Evolutionary conservation across 306 rosid species (phyloP), one percentile per base, ranked within the genome.

Genomic region (Argentina anserina): DNA sequence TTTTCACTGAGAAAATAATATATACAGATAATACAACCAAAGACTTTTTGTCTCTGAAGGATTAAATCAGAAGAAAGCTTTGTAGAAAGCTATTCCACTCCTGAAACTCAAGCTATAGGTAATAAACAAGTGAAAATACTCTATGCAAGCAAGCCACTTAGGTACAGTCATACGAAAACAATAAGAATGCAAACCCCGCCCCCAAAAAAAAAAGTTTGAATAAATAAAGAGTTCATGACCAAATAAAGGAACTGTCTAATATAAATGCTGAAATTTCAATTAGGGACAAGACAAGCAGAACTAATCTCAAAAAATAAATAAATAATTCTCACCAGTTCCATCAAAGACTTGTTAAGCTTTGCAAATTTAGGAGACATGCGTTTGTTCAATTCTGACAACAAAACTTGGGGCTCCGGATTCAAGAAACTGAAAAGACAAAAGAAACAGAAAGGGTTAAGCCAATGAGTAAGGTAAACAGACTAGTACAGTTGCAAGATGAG

Each of bases 351-450:
- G 72, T 93, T 93, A 77, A 93, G 82, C 92, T 89, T 91, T 41
- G 94, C 85, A 86, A 84, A 91, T 58, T 89, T 90, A 72, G 98
- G 91, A 85, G 86, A 92, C 97, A 94, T 94, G 49, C 71, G 79
- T 79, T 85, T 85, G 82, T 91, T 91, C 83, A 93, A 66, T 86
- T 88, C 96, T 52, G 96, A 86, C 69, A 94, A 78, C 83, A 91
- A 79, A 75, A 71, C 72, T 72, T 20, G 85, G 39, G 97, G 91
- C 77, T 94, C 96, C 14, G 94, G 94, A 82, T 85, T 83, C 88
- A 93, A 69, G 87, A 89, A 91, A 4, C 98, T 93, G 74, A 17
- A 59, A 76, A 71, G 36, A 80, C 46, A 31, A 28, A 58, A 56
- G 26, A 28, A 14, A 29, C n/a, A 40, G 33, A 50, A 68, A 33